Base-by-base conservation (phyloP, 2,329 filamentous ascomycete species). In the Sporothrix protearum region DNA sequence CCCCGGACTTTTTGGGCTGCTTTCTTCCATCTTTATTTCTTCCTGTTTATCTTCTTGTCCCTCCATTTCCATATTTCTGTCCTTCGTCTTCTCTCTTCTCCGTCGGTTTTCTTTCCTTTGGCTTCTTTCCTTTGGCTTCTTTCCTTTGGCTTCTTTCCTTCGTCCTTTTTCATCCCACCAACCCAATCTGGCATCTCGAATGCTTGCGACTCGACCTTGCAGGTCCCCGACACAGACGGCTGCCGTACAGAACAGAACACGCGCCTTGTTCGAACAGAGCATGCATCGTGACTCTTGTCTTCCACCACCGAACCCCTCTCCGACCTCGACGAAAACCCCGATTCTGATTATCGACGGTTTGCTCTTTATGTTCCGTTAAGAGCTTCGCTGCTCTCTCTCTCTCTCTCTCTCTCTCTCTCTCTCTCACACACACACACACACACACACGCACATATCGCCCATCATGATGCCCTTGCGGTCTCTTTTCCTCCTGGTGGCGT, bases 401-500 rank as follows among this genome's bases (percentile, higher is more conserved):
- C n/a, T n/a, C n/a, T n/a, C n/a, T n/a, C n/a, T n/a, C n/a, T n/a
- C n/a, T n/a, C n/a, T n/a, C n/a, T n/a, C n/a, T n/a, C n/a, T n/a
- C n/a, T n/a, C n/a, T n/a, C n/a, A n/a, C n/a, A n/a, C n/a, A n/a
- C n/a, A n/a, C n/a, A n/a, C n/a, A n/a, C n/a, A n/a, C n/a, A n/a
- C n/a, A n/a, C n/a, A n/a, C n/a, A n/a, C 5, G 19, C 49, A 28
- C 22, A 28, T 9, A 5, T 19, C n/a, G 36, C 36, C 55, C 69
- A 64, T 5, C 47, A 73, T 73, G 71, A 49, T n/a, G 33, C 59
- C 66, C 3, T 22, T 71, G 12, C 66, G 69, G 2, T 64, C 57
- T 7, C 10, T 59, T 30, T n/a, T 69, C 22, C 66, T 73, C 45
- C 57, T 72, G 19, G 7, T 73, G 19, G 71, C 69, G 47, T 42